Evolutionary conservation across 2,329 filamentous ascomycete genomes (phyloP).

Genomic region (Aspergillus pseudotamarii): DNA sequence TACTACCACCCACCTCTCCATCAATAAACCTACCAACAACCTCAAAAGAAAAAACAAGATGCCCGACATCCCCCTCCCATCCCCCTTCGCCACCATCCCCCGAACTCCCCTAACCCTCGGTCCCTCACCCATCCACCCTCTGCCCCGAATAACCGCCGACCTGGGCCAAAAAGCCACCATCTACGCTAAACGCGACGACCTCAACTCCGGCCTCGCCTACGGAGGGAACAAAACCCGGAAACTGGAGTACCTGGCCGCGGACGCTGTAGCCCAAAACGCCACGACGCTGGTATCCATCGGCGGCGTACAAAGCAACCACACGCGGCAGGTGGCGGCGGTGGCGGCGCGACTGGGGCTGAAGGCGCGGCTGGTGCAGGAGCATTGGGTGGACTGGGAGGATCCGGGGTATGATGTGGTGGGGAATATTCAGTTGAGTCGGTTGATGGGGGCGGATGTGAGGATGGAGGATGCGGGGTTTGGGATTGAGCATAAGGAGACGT

Average conservation of each 20-base stretch:
- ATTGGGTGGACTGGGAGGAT: slow-evolving; percentile 68
- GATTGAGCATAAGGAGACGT: slow-evolving; percentile 68
- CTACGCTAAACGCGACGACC: slow-evolving; percentile 73
- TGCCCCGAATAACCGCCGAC: slow-evolving; percentile 65
- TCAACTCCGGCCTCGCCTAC: slow-evolving; percentile 67
- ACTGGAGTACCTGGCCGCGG: slow-evolving; percentile 68
- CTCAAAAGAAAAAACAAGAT: neutral
- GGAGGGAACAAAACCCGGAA: slow-evolving; percentile 73
- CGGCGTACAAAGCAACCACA: slow-evolving; percentile 72
- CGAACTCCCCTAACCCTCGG: slow-evolving; percentile 65
- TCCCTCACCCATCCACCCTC: slow-evolving; percentile 68
- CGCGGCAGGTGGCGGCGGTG: slow-evolving; percentile 66
- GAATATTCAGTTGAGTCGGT: slow-evolving; percentile 70
- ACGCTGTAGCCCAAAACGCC: slow-evolving; percentile 59
- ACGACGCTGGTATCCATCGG: slow-evolving; percentile 69
- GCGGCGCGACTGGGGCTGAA: slow-evolving; percentile 60
- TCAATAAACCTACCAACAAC: neutral
- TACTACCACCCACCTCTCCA: too few species aligned
- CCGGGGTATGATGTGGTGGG: slow-evolving; percentile 65
- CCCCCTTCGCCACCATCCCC: slow-evolving; percentile 66
- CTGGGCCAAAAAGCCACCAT: slow-evolving; percentile 59
- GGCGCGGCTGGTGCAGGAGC: slow-evolving; percentile 61
- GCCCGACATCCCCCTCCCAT: slow-evolving; percentile 50
- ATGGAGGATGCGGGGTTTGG: slow-evolving; percentile 65
- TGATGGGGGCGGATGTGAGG: slow-evolving; percentile 67